Percentiles rank a stretch among this genome's conserved stretches.
Conservation (phyloP, 208 protist species). For the Trypanosomatidae sp. region DNA sequence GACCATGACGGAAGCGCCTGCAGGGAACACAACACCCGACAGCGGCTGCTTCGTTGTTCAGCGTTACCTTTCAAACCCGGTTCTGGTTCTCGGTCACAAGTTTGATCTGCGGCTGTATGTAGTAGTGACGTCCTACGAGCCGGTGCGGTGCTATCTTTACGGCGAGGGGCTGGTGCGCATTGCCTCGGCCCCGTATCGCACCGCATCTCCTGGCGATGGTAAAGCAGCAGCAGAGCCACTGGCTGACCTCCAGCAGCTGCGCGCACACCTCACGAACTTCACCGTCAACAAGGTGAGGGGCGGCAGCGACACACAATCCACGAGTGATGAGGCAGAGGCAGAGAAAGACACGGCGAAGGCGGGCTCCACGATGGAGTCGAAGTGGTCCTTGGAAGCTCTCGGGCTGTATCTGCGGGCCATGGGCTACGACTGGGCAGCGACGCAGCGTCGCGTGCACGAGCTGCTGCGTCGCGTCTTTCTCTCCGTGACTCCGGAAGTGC, state of each 20-base stretch:
- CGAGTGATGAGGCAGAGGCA: slow-evolving; percentile 31
- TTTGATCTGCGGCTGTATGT: slow-evolving; percentile 94
- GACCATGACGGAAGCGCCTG: neutral
- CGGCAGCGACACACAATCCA: no score
- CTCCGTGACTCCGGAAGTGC: slow-evolving; percentile 56
- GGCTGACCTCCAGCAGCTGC: slow-evolving; percentile 27
- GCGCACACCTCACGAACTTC: slow-evolving; percentile 90
- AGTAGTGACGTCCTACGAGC: slow-evolving; percentile 83
- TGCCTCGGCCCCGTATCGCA: slow-evolving; percentile 63
- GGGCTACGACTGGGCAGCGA: slow-evolving; percentile 48
- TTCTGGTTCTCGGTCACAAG: slow-evolving; percentile 87
- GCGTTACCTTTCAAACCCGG: slow-evolving; percentile 74
- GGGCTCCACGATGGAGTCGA: slow-evolving; percentile 29
- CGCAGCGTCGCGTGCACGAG: slow-evolving; percentile 62
- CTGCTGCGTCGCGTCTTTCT: slow-evolving; percentile 76
- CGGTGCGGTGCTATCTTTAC: slow-evolving; percentile 84
- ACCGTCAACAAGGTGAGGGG: slow-evolving; percentile 86
- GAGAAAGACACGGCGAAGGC: slow-evolving; percentile 37
- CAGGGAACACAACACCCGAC: neutral
- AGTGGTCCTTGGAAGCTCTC: slow-evolving; percentile 60
- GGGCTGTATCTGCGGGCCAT: slow-evolving; percentile 32
- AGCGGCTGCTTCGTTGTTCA: slow-evolving; percentile 54
- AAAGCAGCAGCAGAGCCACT: neutral
- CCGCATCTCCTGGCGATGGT: no score
- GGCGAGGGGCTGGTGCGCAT: slow-evolving; percentile 91